Base-by-base conservation (phyloP, 352 stramenopile species). In the Pythium apleroticum region DNA sequence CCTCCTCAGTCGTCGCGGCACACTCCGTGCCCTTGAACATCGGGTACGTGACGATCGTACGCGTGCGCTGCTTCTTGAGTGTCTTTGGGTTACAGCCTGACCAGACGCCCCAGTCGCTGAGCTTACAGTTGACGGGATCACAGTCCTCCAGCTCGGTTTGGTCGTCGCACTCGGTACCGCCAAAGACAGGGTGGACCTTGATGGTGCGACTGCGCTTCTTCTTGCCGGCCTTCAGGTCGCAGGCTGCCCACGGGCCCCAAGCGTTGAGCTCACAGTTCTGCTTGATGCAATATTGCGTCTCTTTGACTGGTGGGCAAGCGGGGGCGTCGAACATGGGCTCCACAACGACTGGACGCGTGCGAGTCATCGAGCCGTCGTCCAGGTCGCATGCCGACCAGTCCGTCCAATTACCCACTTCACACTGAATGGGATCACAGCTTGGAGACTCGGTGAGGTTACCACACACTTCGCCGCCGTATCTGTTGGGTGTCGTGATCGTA, bases 31-130 rank as follows among this genome's bases (percentile, higher is more conserved):
- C 82, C 2, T 61, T 66, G 54, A 74, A 81, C 60, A 84, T 61
- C 0, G 71, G 43, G 10, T 50, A 50, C 5, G 43, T 50, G 43
- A 50, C 0, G 43, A 50, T 50, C 8, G 33, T 41, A 1, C 80
- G 78, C 3, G 69, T 78, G 19, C 77, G 76, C 22, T 68, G 69
- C 59, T 73, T 81, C 43, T 60, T 77, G 22, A 71, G 35, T 0
- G 63, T 78, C 11, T 17, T 50, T 0, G 73, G 63, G 33, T 88
- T 65, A 46, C 80, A 91, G 0, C 62, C 72, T 0, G 77, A 83
- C 79, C 80, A 91, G 20, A 33, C 48, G 17, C 65, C 73, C 81
- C 81, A 91, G 50, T 73, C 71, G 17, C 77, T 66, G 0, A 89
- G 53, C 22, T 60, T 52, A 25, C 84, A 93, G 24, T 77, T 53